Conservation (phyloP, 192 early-diverging fungal genomes). For the Podila verticillata region DNA sequence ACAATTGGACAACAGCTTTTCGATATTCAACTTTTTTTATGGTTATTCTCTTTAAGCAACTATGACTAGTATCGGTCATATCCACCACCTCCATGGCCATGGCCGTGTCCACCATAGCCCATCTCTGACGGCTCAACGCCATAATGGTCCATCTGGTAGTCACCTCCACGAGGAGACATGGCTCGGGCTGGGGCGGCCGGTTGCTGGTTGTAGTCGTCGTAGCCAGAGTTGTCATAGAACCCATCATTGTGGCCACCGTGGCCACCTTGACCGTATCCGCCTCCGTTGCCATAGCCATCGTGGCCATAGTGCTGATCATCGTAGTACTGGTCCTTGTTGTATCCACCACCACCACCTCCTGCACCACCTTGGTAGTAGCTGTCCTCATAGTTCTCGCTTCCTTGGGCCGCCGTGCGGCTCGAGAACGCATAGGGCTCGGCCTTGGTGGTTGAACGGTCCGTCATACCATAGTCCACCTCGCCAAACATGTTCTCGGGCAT, state of each 20-base stretch:
- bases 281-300: conserved; percentile 16
- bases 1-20: background rate
- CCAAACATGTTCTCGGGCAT: conserved; percentile 45
- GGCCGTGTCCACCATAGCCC: conserved; percentile 26
- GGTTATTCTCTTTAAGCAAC: too few species aligned
- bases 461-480: conserved; percentile 48
- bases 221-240: conserved; percentile 33
- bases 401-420: conserved; percentile 34
- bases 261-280: conserved; percentile 2
- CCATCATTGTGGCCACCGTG: conserved; percentile 7
- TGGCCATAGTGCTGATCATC: conserved; percentile 30
- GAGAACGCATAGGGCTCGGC: conserved; percentile 37
- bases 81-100: conserved; percentile 10
- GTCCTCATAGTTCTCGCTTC: conserved; percentile 14
- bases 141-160: conserved; percentile 23
- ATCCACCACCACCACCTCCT: conserved; percentile 2
- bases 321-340: conserved; percentile 26
- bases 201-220: conserved; percentile 34
- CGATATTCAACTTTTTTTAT: conserved; percentile 1
- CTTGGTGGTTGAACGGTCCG: conserved; percentile 24
- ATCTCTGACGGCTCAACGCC: conserved; percentile 38
- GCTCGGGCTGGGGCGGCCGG: conserved; percentile 11
- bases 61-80: background rate
- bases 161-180: conserved; percentile 21
- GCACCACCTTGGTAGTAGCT: background rate